These are phyloP conservation scores for Coccomyxa sp. DNA, from an alignment of 139 green algal species.

Conservation along the genomic window DNA sequence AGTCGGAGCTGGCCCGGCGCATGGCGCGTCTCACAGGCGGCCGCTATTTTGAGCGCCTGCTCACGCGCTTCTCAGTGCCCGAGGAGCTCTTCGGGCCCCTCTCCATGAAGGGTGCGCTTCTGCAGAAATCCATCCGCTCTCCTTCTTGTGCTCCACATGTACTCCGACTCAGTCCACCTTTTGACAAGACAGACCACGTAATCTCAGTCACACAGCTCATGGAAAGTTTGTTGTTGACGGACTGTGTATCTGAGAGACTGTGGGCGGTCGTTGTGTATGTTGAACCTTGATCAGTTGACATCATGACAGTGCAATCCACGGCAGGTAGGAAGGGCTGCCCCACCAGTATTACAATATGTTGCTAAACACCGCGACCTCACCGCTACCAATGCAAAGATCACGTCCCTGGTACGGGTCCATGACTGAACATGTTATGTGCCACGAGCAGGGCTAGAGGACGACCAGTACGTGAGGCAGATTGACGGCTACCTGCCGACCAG, in stretches of 20 bases:
- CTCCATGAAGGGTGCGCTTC: slow-evolving; percentile 63
- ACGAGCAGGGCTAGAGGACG: slow-evolving; percentile 63
- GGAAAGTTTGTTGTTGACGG: not conserved
- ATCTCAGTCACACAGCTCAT: not conserved
- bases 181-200: not conserved
- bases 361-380: too few species aligned
- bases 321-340: too few species aligned
- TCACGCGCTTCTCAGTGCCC: slow-evolving; percentile 91
- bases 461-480: slow-evolving; percentile 84
- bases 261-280: too few species aligned
- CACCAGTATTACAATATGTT: too few species aligned
- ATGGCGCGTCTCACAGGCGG: slow-evolving; percentile 62
- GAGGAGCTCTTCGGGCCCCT: slow-evolving; percentile 95
- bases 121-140: not conserved
- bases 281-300: too few species aligned
- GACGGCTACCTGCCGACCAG: slow-evolving; percentile 89
- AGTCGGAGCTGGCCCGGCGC: slow-evolving; percentile 84
- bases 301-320: too few species aligned
- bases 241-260: too few species aligned
- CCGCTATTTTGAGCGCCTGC: slow-evolving; percentile 88
- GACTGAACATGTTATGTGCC: too few species aligned
- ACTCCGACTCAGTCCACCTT: not conserved
- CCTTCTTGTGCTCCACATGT: not conserved
- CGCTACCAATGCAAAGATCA: too few species aligned
- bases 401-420: too few species aligned